Evolutionary conservation across 495 filamentous ascomycete species (phyloP), one percentile per base, ranked within the genome.

Genomic region (Penicillium roqueforti): DNA sequence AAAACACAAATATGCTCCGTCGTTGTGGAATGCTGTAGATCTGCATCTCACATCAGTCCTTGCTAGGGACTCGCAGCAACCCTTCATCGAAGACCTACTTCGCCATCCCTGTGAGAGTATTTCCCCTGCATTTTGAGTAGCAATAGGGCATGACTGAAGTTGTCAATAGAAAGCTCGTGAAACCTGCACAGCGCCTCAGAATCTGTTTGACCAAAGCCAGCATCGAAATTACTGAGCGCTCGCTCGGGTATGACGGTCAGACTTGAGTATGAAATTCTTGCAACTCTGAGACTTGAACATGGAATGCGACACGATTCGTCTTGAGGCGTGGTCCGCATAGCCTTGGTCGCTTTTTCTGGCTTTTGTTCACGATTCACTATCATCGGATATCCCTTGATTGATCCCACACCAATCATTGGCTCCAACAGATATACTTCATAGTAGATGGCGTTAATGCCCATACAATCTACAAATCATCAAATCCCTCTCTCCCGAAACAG

Each of bases 311-410:
- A 38, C 54, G 7, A 6, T 32, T 10, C 11, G 10, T 18, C 1
- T 7, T 26, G 26, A 18, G 11, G 19, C 26, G 6, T 16, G 31
- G 14, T n/a, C 6, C n/a, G 37, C 36, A 7, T 41, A 22, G 13
- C n/a, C 40, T 42, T 22, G 34, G 18, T 32, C 16, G 47, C 26
- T 37, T 51, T 29, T 19, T 6, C 7, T 53, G 39, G n/a, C 19
- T 51, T 18, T 13, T 18, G 11, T 38, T 19, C 32, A 32, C n/a
- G 43, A 20, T 26, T n/a, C 1, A 13, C 34, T 26, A 18, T 18
- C 41, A 8, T 31, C 3, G 1, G 1, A 9, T 5, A 52, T 32
- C 56, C 59, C 59, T 62, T 59, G 52, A 46, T 46, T 50, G 42
- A 25, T 22, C 18, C 11, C 5, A 3, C 3, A 3, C 25, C 23